Base-by-base conservation (phyloP, 495 filamentous ascomycete species). In the Darksidea phi region DNA sequence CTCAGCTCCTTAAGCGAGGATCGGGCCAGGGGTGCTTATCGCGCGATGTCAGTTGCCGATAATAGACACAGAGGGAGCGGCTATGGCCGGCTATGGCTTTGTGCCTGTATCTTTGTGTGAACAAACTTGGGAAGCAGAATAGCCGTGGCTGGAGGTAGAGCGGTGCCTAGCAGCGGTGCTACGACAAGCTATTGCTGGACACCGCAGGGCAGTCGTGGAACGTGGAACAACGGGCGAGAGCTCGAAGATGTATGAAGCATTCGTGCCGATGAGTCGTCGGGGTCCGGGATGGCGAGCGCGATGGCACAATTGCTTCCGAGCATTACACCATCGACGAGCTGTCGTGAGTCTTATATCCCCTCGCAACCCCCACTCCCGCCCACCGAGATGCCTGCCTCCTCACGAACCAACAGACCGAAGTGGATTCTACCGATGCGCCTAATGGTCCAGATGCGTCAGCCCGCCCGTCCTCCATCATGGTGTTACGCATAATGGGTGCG, bases 281-380 rank as follows among this genome's bases (percentile, higher is more conserved):
- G 23, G 47, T 45, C 32, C 26, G 48, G 34, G 11, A 64, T 68
- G 17, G 66, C 66, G 62, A 69, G 54, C 48, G 50, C 17, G 23
- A 69, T 68, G 50, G 53, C 59, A 48, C 55, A 53, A 69, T 69
- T 43, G 34, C 41, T 59, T 54, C 63, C 62, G 63, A 66, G 49
- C 34, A 69, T 57, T 62, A 66, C 66, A 69, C 54, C 66, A 69
- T 66, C 57, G 48, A 49, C 38, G 57, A 57, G 32, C 36, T 51
- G 15, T 28, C 34, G 41, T 61, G 32, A 24, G 18, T 12, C 10
- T 42, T 25, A 34, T n/a, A 41, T 12, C 43, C 24, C n/a, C 45
- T 45, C 57, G 52, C 57, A 52, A 61, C 58, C 48, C 52, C 43
- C 38, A 52, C 41, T 45, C 54, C n/a, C 50, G 54, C 47, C 37